phyloP scores from a whole-genome alignment of 2,329 filamentous ascomycete species.

The Incumbomyces delicatus region DNA sequence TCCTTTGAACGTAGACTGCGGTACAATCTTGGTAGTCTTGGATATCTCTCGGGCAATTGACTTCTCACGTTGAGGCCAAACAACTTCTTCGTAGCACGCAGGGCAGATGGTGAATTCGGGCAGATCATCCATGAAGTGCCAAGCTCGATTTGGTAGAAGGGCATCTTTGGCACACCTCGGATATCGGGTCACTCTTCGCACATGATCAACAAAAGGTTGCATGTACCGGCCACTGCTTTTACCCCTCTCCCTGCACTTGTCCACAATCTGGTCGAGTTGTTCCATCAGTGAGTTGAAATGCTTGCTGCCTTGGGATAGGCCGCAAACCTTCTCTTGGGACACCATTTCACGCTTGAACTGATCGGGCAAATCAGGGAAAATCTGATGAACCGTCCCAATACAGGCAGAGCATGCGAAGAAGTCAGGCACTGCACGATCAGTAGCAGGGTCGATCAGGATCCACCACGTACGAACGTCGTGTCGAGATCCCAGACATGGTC shows the following conservation, averaged over 20 bases:
- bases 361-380: constrained; percentile 59
- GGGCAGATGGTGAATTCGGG: constrained; percentile 76
- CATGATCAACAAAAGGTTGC: constrained; percentile 52
- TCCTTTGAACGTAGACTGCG: constrained; percentile 21
- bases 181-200: constrained; percentile 48
- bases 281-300: constrained; percentile 50
- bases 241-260: constrained; percentile 26
- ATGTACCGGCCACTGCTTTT: constrained; percentile 28
- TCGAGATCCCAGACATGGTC: constrained; percentile 50
- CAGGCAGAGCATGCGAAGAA: constrained; percentile 72
- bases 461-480: constrained; percentile 60
- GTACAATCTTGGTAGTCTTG: constrained; percentile 48
- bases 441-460: constrained; percentile 60
- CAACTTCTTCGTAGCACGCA: constrained; percentile 72
- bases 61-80: constrained; percentile 55
- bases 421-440: constrained; percentile 52
- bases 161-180: constrained; percentile 58
- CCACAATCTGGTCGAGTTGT: constrained; percentile 45
- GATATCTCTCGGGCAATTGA: constrained; percentile 58
- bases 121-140: constrained; percentile 68
- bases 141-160: constrained; percentile 52
- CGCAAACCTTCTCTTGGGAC: constrained; percentile 51
- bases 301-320: constrained; percentile 54
- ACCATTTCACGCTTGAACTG: constrained; percentile 26
- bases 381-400: constrained; percentile 57